Evolutionary conservation across 2,329 filamentous ascomycete species (phyloP).

Genomic region (Furcasterigmium furcatum): DNA sequence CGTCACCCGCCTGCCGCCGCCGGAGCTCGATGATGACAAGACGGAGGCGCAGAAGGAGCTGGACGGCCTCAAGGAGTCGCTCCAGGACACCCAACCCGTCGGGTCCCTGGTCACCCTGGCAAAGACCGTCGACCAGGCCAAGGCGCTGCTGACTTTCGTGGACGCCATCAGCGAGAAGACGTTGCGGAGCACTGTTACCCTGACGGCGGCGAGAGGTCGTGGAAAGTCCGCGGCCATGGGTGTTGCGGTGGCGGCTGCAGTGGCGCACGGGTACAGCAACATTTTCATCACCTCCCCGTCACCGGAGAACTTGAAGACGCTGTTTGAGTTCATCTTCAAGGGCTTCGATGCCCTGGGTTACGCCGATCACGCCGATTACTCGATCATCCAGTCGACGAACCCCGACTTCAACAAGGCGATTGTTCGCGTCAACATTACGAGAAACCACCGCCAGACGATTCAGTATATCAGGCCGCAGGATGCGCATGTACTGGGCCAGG

Average conservation of each 20-base stretch:
- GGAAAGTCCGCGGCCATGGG: conserved; percentile 97
- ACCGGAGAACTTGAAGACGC: conserved; percentile 95
- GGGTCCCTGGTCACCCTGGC: conserved; percentile 81
- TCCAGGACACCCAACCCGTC: conserved; percentile 82
- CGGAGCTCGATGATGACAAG: conserved; percentile 69
- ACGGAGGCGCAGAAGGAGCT: conserved; percentile 73
- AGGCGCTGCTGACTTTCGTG: conserved; percentile 93
- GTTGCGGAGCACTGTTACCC: conserved; percentile 83
- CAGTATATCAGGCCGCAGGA: conserved; percentile 98
- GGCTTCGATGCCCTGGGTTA: conserved; percentile 94
- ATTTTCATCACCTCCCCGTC: conserved; percentile 98
- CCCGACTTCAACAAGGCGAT: conserved; percentile 99
- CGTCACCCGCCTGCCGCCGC: conserved; percentile 77
- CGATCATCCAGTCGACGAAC: conserved; percentile 96
- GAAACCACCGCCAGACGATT: conserved; percentile 93
- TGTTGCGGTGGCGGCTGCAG: conserved; percentile 87
- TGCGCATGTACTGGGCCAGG: conserved; percentile 90
- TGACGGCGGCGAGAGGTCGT: conserved; percentile 90
- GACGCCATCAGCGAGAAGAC: conserved; percentile 97
- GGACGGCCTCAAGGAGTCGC: conserved; percentile 79
- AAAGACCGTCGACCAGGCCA: conserved; percentile 91
- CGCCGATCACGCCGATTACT: conserved; percentile 93
- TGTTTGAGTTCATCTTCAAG: conserved; percentile 98
- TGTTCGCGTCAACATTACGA: conserved; percentile 91
- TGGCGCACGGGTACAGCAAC: conserved; percentile 97